Evolutionary conservation across 352 stramenopile genomes (phyloP), one percentile per base, ranked within the genome.

Genomic region (Globisporangium polare): DNA sequence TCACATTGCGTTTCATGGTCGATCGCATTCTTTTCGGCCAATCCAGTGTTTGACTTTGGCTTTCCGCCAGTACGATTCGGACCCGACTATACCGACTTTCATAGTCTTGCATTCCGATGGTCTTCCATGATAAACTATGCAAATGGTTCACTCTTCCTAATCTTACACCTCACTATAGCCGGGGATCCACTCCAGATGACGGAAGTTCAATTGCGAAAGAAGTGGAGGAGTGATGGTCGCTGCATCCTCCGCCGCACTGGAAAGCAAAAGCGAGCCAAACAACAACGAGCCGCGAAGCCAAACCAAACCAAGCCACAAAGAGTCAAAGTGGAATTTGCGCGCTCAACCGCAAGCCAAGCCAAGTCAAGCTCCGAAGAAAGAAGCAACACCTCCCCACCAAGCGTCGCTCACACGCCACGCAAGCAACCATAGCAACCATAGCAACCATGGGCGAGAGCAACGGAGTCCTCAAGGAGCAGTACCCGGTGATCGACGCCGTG

Each of bases 401-500:
- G 45, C 45, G 45, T 33, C 45, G 22, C 22, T 52, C 45, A 31
- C 45, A n/a, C 22, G 5, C 33, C 49, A 46, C 26, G 12, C 12
- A 24, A 26, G 5, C 24, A 51, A 51, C 12, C 27, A 54, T 33
- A 29, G 31, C 33, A 5, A 31, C 24, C 20, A n/a, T 6, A 22
- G 15, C 26, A 53, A 59, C 8, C 3, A 65, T 65, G 59, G 50
- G 27, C 39, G 42, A 54, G 27, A 53, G 59, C 50, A 66, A 60
- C 52, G 35, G 31, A 35, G 42, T 42, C n/a, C 61, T 62, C 53
- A 33, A 61, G 53, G 7, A 29, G 33, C 31, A 60, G 53, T 60
- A 62, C 53, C 61, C 61, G 10, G 73, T 84, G 46, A 69, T 86
- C 58, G 63, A 73, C 10, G 62, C 69, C 39, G 71, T 83, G 45